Evolutionary conservation across 1,139 yeast species (phyloP), one percentile per base, ranked within the genome.

Genomic region (Hansenula lynferdii): DNA sequence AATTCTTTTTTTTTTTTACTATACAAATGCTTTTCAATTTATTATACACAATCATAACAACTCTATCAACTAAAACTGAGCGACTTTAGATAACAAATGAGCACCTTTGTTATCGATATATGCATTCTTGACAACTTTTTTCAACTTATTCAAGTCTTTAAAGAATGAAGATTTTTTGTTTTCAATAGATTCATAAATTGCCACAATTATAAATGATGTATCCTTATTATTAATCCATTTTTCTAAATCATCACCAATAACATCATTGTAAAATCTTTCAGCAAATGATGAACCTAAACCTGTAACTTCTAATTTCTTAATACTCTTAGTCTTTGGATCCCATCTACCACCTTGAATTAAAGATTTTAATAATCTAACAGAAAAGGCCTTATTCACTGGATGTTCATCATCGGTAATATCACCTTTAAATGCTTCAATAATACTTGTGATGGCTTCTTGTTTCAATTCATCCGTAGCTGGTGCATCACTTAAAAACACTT

Each of bases 341-440:
- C 89, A 89, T 56, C 75, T 78, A 59, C 90, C 85, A 61, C 95
- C 94, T 62, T 87, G 95, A 45, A 87, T 82, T 54, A 90, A 69
- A 4, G 86, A 70, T 61, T 89, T 84, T 49, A 90, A 66, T 31
- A 85, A 69, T 66, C 97, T 80, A 8, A 89, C 75, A 19, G 86
- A 74, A 57, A 83, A 83, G 42, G 95, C 85, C 56, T 79, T 77
- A 53, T 79, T 75, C 42, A 85, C 70, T 42, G 85, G 69, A 54
- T 82, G 92, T 36, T 75, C 80, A 51, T 80, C 85, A 28, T 75
- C 77, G 2, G 62, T 47, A n/a, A 85, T 72, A 43, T 84, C 86
- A 28, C 92, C 92, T 50, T 76, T 73, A 45, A 83, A 72, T 23
- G 77, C 70, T 17, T 73, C 76, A 40, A 79, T 68, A 9, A 85